A percentile compares a stretch with the other conserved stretches of the same genome.
These are phyloP conservation scores for Uronychia setigera DNA, from an alignment of 73 alveolate genomes.

Conservation along the genomic window DNA sequence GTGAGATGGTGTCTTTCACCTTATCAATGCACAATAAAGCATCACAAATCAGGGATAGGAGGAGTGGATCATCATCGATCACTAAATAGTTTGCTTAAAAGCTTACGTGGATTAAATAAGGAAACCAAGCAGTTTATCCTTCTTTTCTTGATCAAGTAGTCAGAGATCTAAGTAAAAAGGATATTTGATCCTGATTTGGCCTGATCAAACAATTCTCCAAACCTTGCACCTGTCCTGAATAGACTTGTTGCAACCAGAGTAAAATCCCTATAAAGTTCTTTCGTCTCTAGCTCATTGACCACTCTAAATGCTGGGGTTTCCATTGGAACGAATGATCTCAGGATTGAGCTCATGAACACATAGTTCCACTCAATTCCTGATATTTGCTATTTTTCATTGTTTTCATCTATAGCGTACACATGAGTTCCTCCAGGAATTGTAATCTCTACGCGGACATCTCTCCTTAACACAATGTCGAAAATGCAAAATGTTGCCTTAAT, in stretches of 20 bases:
- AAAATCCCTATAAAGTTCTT: slow-evolving; percentile 51
- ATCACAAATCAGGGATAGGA: slow-evolving; percentile 45
- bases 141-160: slow-evolving; percentile 57
- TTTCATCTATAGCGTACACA: slow-evolving; percentile 59
- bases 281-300: slow-evolving; percentile 26
- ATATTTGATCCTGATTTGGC: slow-evolving; percentile 60
- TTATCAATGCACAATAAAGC: slow-evolving; percentile 49
- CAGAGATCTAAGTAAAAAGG: slow-evolving; percentile 48
- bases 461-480: slow-evolving; percentile 81
- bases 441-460: slow-evolving; percentile 87
- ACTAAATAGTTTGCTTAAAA: not conserved
- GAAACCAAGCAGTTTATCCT: slow-evolving; percentile 25
- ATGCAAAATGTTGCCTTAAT: slow-evolving; percentile 82
- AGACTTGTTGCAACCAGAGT: slow-evolving; percentile 42
- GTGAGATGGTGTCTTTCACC: slow-evolving; percentile 47
- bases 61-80: slow-evolving; percentile 66
- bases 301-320: slow-evolving; percentile 33
- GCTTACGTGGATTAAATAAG: slow-evolving; percentile 6
- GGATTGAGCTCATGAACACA: slow-evolving; percentile 77
- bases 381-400: slow-evolving; percentile 30
- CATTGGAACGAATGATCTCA: slow-evolving; percentile 74
- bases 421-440: slow-evolving; percentile 85
- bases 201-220: slow-evolving; percentile 66
- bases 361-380: slow-evolving; percentile 76
- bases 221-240: slow-evolving; percentile 17